phyloP scores from a whole-genome alignment of 768 basidiomycete species.

The Boletus reticuloceps region DNA sequence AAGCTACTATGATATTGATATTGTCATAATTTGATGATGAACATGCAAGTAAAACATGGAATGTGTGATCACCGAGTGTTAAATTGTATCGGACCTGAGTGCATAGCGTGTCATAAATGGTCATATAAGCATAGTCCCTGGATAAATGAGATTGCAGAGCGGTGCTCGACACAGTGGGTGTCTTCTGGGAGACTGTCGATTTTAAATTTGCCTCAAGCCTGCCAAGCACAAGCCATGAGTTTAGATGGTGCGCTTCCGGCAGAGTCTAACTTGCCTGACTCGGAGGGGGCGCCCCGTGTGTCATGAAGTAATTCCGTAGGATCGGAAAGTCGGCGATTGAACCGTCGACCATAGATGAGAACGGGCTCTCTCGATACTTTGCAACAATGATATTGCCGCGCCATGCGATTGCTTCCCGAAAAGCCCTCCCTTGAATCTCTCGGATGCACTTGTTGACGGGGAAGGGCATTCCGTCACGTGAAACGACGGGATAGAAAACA shows the following conservation, averaged over 20 bases:
- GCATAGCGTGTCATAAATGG: conserved; percentile 26
- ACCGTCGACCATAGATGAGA: conserved; percentile 58
- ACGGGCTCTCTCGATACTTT: conserved; percentile 54
- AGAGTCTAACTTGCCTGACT: conserved; percentile 33
- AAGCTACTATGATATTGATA: conserved; percentile 7
- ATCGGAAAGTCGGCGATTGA: conserved; percentile 86
- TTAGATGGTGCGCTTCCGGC: conserved; percentile 12
- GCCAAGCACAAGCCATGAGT: conserved; percentile 24
- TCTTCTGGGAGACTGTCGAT: neutral
- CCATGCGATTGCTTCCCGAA: conserved; percentile 67
- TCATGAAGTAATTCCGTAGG: conserved; percentile 74
- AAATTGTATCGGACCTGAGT: neutral
- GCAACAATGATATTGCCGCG: conserved; percentile 77
- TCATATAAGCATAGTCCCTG: conserved; percentile 25
- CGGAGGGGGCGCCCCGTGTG: conserved; percentile 49
- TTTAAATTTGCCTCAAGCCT: conserved; percentile 26
- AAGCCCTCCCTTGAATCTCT: conserved; percentile 67
- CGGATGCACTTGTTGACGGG: conserved; percentile 74
- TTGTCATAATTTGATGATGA: conserved; percentile 18
- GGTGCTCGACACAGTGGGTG: neutral
- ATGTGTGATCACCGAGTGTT: conserved; percentile 9
- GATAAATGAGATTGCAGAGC: neutral
- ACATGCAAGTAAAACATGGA: conserved; percentile 24
- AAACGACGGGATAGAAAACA: conserved; percentile 72
- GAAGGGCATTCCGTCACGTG: conserved; percentile 80